Evolutionary conservation across 2,329 filamentous ascomycete species (phyloP).

Genomic region (Botryosphaeria dothidea): DNA sequence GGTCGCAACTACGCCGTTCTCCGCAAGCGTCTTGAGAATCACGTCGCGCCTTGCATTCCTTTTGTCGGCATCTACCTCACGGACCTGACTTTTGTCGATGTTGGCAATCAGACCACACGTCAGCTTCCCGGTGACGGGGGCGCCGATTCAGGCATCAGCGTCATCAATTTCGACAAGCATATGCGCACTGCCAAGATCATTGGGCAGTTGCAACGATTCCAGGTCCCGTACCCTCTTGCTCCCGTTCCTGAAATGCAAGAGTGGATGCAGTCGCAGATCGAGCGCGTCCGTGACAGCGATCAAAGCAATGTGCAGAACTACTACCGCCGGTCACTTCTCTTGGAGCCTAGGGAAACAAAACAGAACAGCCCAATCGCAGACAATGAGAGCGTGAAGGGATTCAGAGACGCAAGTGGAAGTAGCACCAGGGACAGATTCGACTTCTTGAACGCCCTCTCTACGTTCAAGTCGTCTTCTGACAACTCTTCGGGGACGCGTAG

Average conservation of each 20-base stretch:
- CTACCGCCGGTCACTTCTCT: slow-evolving; percentile 80
- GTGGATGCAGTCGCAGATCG: slow-evolving; percentile 84
- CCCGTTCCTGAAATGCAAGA: slow-evolving; percentile 88
- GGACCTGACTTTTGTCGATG: slow-evolving; percentile 92
- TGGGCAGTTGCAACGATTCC: slow-evolving; percentile 91
- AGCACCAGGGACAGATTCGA: slow-evolving; percentile 16
- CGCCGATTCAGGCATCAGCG: slow-evolving; percentile 67
- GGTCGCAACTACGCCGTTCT: slow-evolving; percentile 89
- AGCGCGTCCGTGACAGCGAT: slow-evolving; percentile 68
- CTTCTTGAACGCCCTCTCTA: slow-evolving; percentile 18
- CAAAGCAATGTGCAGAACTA: slow-evolving; percentile 65
- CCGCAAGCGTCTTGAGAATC: slow-evolving; percentile 77
- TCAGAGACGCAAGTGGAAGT: neutral
- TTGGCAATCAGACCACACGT: slow-evolving; percentile 85
- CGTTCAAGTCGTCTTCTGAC: slow-evolving; percentile 14
- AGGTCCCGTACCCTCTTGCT: slow-evolving; percentile 83
- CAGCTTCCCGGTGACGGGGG: slow-evolving; percentile 63
- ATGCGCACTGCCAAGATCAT: slow-evolving; percentile 93
- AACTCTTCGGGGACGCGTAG: neutral
- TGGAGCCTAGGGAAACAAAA: slow-evolving; percentile 70
- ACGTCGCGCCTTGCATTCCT: slow-evolving; percentile 87
- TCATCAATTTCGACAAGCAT: slow-evolving; percentile 99
- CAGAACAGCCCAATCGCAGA: slow-evolving; percentile 14
- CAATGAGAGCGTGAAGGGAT: neutral
- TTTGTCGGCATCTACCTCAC: slow-evolving; percentile 97